Conservation (phyloP, 192 early-diverging fungal genomes). For the Geranomyces variabilis region DNA sequence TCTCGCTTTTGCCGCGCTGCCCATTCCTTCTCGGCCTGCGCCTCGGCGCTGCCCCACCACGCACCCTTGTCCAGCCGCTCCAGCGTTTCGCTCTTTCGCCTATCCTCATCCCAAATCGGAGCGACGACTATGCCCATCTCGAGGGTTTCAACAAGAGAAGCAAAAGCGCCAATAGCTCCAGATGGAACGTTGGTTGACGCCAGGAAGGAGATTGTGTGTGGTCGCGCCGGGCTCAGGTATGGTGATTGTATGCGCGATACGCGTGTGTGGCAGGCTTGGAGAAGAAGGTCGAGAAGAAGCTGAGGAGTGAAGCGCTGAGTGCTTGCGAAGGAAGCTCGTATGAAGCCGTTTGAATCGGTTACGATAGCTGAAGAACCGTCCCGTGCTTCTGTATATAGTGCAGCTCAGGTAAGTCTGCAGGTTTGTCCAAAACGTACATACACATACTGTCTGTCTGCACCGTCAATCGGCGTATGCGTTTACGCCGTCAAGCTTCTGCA, state of each 20-base stretch:
- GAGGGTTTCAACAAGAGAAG: slow-evolving; percentile 14
- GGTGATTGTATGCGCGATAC: slow-evolving; percentile 7
- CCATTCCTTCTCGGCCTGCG: slow-evolving; percentile 13
- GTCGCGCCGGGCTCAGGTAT: slow-evolving; percentile 16
- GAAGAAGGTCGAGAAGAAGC: slow-evolving; percentile 30
- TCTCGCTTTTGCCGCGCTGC: background rate
- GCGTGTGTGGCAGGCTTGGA: slow-evolving; percentile 23
- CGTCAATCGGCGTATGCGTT: no score
- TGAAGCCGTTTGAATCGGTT: slow-evolving; percentile 33
- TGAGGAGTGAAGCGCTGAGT: slow-evolving; percentile 9
- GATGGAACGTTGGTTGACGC: slow-evolving; percentile 13
- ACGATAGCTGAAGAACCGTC: slow-evolving; percentile 6
- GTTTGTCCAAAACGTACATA: background rate
- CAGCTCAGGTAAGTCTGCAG: background rate
- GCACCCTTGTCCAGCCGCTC: slow-evolving; percentile 14
- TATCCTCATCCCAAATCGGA: slow-evolving; percentile 32
- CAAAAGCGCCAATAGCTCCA: slow-evolving; percentile 17
- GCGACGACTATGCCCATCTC: slow-evolving; percentile 22
- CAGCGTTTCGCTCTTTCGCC: background rate
- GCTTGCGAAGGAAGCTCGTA: slow-evolving; percentile 21
- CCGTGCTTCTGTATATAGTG: slow-evolving; percentile 12
- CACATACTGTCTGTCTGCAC: background rate
- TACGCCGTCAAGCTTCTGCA: background rate
- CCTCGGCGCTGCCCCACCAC: slow-evolving; percentile 26
- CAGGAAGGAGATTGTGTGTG: slow-evolving; percentile 14